Evolutionary conservation across 306 rosid species (phyloP).

Genomic region (Myrica gale): DNA sequence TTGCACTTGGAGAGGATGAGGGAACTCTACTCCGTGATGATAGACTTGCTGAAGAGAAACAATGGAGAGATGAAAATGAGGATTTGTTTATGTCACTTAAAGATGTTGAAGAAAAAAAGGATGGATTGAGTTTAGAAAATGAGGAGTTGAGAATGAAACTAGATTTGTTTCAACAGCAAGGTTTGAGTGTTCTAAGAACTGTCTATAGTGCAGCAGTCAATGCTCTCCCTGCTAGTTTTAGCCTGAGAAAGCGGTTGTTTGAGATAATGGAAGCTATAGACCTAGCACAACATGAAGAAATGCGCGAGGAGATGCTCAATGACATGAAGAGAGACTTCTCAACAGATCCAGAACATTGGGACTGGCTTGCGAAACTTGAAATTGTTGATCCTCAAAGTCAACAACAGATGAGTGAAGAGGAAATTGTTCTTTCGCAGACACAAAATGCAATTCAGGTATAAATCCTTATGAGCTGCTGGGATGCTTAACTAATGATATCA

Average conservation of each 20-base stretch:
- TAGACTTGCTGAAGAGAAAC: conserved; percentile 50
- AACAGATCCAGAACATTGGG: conserved; percentile 73
- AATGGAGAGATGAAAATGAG: conserved; percentile 77
- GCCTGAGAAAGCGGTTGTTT: conserved; percentile 64
- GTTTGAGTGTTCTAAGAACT: conserved; percentile 51
- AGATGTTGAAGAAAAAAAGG: conserved; percentile 38
- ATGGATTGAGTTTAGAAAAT: conserved; percentile 28
- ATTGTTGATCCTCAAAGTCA: conserved; percentile 35
- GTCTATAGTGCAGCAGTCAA: conserved; percentile 64
- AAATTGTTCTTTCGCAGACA: conserved; percentile 32
- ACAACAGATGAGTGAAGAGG: conserved; percentile 42
- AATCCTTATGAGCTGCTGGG: conserved; percentile 15
- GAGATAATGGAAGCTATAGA: conserved; percentile 79
- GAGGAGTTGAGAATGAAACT: conserved; percentile 40
- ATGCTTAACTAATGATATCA: conserved; percentile 5
- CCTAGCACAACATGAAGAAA: conserved; percentile 61
- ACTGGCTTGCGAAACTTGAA: conserved; percentile 81
- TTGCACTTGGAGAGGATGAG: conserved; percentile 88
- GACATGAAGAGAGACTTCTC: conserved; percentile 73
- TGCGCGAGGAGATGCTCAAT: conserved; percentile 53
- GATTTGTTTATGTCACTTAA: conserved; percentile 68
- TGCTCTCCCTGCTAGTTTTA: conserved; percentile 71
- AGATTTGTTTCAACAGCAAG: conserved; percentile 56
- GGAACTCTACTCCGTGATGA: conserved; percentile 52
- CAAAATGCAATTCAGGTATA: conserved; percentile 75